Conservation (phyloP, 1,284 basidiomycete genomes). For the Heterobasidion irregulare region DNA sequence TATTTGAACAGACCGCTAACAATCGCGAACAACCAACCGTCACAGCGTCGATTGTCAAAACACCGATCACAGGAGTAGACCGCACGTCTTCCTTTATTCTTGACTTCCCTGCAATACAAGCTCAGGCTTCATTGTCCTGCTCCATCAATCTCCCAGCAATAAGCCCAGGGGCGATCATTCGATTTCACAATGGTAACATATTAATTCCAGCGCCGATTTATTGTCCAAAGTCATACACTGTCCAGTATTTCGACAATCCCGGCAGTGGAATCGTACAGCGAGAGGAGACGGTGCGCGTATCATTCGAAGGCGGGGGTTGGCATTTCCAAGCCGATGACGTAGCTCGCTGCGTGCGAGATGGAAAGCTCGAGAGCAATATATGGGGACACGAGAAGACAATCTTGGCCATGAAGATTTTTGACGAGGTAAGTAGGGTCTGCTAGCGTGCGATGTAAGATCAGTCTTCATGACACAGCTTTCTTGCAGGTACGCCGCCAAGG, state of each 20-base stretch:
- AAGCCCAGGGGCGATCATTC: constrained; percentile 47
- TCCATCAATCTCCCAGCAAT: constrained; percentile 40
- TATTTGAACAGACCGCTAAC: constrained; percentile 78
- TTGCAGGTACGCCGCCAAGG: constrained; percentile 43
- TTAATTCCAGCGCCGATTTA: constrained; percentile 55
- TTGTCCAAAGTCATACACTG: constrained; percentile 52
- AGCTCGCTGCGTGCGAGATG: constrained; percentile 69
- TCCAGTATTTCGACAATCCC: constrained; percentile 50
- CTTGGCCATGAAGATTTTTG: constrained; percentile 74
- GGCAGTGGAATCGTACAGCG: constrained; percentile 39
- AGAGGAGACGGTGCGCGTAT: constrained; percentile 47
- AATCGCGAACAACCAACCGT: constrained; percentile 44
- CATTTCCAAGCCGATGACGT: constrained; percentile 82
- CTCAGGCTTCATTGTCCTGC: constrained; percentile 62
- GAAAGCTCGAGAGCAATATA: constrained; percentile 63
- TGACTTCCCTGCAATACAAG: constrained; percentile 54
- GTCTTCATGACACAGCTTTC: background rate
- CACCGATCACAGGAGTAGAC: constrained; percentile 74
- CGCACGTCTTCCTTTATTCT: constrained; percentile 70
- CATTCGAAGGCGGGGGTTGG: constrained; percentile 57
- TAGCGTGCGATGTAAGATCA: background rate
- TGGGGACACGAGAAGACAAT: constrained; percentile 76
- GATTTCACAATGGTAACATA: constrained; percentile 64
- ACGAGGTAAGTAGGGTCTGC: constrained; percentile 48
- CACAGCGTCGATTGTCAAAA: constrained; percentile 61